Percentiles rank a stretch among this genome's conserved stretches.
These are phyloP conservation scores for Pichia nanzhaoensis DNA, from an alignment of 805 yeast species.

Conservation along the genomic window DNA sequence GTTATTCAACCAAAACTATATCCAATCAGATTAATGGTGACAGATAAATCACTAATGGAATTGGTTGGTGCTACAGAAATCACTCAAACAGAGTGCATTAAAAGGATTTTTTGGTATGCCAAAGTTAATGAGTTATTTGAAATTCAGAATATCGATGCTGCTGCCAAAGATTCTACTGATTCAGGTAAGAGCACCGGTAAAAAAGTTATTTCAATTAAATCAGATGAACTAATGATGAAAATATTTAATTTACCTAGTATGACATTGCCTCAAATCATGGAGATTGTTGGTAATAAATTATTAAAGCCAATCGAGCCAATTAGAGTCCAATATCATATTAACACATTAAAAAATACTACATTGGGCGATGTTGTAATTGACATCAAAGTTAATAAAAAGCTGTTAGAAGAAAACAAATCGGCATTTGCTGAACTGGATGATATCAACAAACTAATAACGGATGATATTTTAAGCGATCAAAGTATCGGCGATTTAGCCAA, in stretches of 20 bases:
- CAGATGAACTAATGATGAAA: constrained; percentile 40
- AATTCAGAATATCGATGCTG: constrained; percentile 21
- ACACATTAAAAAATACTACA: constrained; percentile 71
- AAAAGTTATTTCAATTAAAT: constrained; percentile 27
- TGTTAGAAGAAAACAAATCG: constrained; percentile 34
- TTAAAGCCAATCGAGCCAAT: constrained; percentile 76
- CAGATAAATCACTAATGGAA: constrained; percentile 54
- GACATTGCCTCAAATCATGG: constrained; percentile 66
- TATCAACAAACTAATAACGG: constrained; percentile 37
- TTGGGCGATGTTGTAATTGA: constrained; percentile 78
- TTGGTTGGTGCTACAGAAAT: constrained; percentile 72
- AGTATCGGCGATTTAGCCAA: constrained; percentile 33
- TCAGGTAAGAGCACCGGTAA: constrained; percentile 6
- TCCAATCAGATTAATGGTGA: constrained; percentile 59
- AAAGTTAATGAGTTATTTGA: constrained; percentile 33
- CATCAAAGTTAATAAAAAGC: constrained; percentile 45
- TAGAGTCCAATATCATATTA: constrained; percentile 62
- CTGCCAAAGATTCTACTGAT: constrained; percentile 11
- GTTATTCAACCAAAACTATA: constrained; percentile 76
- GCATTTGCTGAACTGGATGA: constrained; percentile 32
- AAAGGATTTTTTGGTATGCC: constrained; percentile 31
- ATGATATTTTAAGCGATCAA: constrained; percentile 38
- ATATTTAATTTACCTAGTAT: constrained; percentile 47
- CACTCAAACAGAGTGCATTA: constrained; percentile 75
- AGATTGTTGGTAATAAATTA: constrained; percentile 58